Conservation (phyloP, 345 rosid species). For the Atalantia buxifolia region DNA sequence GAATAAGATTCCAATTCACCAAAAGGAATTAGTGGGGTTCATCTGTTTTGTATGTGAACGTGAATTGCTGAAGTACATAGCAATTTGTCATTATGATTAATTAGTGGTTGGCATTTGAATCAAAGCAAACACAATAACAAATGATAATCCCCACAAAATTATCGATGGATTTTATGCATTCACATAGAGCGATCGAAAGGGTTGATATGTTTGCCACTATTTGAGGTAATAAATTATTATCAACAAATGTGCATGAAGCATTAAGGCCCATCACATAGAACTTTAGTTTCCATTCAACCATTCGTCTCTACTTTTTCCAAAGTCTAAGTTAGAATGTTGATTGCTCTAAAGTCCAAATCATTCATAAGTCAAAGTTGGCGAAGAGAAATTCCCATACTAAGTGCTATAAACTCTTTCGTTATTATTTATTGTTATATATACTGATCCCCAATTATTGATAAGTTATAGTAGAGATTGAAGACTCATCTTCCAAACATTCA, state of each 20-base stretch:
- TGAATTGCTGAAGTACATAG: not conserved
- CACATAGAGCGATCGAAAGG: not conserved
- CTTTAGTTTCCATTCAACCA: not conserved
- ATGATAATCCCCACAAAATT: not conserved
- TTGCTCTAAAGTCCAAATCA: not conserved
- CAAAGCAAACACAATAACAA: not conserved
- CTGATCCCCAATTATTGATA: conserved; percentile 3
- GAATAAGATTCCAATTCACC: not conserved
- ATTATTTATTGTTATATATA: not conserved
- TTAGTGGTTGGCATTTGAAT: conserved; percentile 12
- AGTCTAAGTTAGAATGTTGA: not conserved
- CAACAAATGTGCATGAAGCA: conserved; percentile 4
- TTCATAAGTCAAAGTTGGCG: conserved; percentile 14
- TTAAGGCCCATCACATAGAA: not conserved
- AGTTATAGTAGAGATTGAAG: not conserved
- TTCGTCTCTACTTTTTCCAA: not conserved
- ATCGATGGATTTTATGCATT: not conserved
- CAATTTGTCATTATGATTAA: not conserved
- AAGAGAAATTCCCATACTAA: not conserved
- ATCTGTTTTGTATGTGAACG: not conserved
- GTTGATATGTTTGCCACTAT: not conserved
- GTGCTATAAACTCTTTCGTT: not conserved
- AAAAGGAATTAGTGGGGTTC: not conserved
- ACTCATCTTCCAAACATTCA: conserved; percentile 15
- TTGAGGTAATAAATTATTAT: not conserved